Conservation (phyloP, 2,329 filamentous ascomycete genomes). For the Epichloe amarillans region DNA sequence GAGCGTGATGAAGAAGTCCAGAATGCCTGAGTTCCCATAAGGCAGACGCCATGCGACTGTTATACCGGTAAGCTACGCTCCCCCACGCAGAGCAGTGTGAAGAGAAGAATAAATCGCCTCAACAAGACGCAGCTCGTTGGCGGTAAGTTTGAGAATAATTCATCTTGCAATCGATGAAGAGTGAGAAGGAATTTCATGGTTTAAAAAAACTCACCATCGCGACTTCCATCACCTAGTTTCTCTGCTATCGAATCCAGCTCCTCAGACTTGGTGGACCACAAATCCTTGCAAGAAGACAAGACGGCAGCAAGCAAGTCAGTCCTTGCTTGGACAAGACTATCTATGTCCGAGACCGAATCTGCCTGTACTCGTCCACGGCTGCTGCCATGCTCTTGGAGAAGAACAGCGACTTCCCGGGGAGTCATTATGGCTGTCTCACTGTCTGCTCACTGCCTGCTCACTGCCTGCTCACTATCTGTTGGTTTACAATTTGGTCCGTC, state of each 20-base stretch:
- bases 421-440: slow-evolving; percentile 15
- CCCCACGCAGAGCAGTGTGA: background rate
- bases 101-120: background rate
- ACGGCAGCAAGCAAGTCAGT: slow-evolving; percentile 23
- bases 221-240: slow-evolving; percentile 40
- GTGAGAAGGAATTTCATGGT: too few relatives aligned
- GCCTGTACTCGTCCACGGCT: slow-evolving; percentile 13
- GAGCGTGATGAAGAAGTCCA: slow-evolving; percentile 40
- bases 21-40: slow-evolving; percentile 42
- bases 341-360: slow-evolving; percentile 14
- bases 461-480: slow-evolving; percentile 3
- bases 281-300: slow-evolving; percentile 23
- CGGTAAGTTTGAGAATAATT: too few relatives aligned
- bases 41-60: slow-evolving; percentile 43
- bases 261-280: slow-evolving; percentile 26
- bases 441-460: slow-evolving; percentile 3
- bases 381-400: slow-evolving; percentile 23
- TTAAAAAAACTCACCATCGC: slow-evolving; percentile 33
- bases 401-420: slow-evolving; percentile 23
- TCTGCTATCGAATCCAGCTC: slow-evolving; percentile 35
- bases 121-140: background rate
- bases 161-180: too few relatives aligned
- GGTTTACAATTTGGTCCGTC: background rate
- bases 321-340: slow-evolving; percentile 12
- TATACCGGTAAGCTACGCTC: slow-evolving; percentile 1